Evolutionary conservation across 768 basidiomycete genomes (phyloP).

Genomic region (Rhodotorula toruloides): DNA sequence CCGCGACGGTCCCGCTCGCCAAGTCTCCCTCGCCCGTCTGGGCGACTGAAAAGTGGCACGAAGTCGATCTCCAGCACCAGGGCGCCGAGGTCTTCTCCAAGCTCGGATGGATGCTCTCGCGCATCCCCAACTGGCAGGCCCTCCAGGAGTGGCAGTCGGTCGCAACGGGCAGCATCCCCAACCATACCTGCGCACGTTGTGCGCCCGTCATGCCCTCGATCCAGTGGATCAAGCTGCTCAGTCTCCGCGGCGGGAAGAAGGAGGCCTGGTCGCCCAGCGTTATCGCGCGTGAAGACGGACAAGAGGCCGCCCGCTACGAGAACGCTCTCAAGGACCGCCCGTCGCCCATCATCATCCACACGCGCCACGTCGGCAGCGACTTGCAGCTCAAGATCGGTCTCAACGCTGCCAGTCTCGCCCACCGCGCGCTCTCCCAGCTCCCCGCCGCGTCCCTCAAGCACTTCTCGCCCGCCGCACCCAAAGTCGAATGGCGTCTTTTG

Average conservation of each 20-base stretch:
- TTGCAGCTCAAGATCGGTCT: constrained; percentile 71
- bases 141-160: constrained; percentile 66
- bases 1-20: constrained; percentile 67
- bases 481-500: constrained; percentile 71
- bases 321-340: constrained; percentile 78
- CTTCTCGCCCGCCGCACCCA: constrained; percentile 37
- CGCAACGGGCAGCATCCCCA: constrained; percentile 44
- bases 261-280: constrained; percentile 45
- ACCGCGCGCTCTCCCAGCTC: constrained; percentile 75
- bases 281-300: constrained; percentile 71
- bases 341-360: constrained; percentile 76
- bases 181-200: constrained; percentile 50
- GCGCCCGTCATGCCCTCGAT: constrained; percentile 72
- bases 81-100: constrained; percentile 66
- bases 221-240: constrained; percentile 55
- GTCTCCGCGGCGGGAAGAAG: constrained; percentile 52
- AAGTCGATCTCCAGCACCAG: constrained; percentile 82
- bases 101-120: constrained; percentile 80
- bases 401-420: constrained; percentile 78
- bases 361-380: constrained; percentile 56
- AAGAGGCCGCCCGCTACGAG: constrained; percentile 84
- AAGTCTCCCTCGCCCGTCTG: constrained; percentile 58
- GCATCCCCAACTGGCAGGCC: constrained; percentile 68
- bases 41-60: constrained; percentile 66
- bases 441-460: constrained; percentile 52